phyloP scores from a whole-genome alignment of 371 early-diverging fungal genomes.

The Cokeromyces recurvatus region DNA sequence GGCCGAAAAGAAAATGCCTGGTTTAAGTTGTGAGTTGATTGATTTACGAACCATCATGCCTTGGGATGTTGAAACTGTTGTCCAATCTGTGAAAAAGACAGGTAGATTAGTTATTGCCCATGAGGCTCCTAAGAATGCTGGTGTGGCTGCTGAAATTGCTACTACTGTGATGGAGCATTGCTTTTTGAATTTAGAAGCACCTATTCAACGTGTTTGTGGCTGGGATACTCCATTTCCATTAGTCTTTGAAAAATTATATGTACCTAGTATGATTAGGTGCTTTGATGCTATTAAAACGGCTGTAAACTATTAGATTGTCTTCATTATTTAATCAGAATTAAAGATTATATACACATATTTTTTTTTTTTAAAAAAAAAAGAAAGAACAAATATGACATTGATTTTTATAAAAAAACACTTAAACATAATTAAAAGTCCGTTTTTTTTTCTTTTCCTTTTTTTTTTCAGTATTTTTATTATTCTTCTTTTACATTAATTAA shows the following conservation, averaged over 20 bases:
- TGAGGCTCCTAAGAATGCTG: slow-evolving; percentile 92
- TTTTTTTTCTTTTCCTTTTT: neutral
- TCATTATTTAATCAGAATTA: too few relatives aligned
- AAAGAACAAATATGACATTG: too few relatives aligned
- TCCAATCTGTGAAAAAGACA: slow-evolving; percentile 92
- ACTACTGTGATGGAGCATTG: slow-evolving; percentile 87
- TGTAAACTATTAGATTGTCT: slow-evolving; percentile 68
- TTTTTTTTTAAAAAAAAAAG: too few relatives aligned
- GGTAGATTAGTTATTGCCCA: slow-evolving; percentile 93
- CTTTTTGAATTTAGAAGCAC: slow-evolving; percentile 81
- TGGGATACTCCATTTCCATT: slow-evolving; percentile 97
- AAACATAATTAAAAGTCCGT: neutral
- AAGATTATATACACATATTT: too few relatives aligned
- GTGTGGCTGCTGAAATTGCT: slow-evolving; percentile 96
- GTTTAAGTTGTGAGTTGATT: slow-evolving; percentile 90
- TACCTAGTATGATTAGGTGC: slow-evolving; percentile 85
- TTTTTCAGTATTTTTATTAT: neutral
- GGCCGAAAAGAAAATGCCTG: slow-evolving; percentile 86
- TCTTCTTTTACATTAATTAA: neutral
- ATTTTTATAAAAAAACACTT: slow-evolving; percentile 1
- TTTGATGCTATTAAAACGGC: slow-evolving; percentile 84
- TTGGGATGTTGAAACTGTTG: slow-evolving; percentile 93
- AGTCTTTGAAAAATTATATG: slow-evolving; percentile 90
- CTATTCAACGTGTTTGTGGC: slow-evolving; percentile 84
- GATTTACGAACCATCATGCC: slow-evolving; percentile 92